phyloP scores from a whole-genome alignment of 2,329 filamentous ascomycete species.

The Helminthosporium solani region DNA sequence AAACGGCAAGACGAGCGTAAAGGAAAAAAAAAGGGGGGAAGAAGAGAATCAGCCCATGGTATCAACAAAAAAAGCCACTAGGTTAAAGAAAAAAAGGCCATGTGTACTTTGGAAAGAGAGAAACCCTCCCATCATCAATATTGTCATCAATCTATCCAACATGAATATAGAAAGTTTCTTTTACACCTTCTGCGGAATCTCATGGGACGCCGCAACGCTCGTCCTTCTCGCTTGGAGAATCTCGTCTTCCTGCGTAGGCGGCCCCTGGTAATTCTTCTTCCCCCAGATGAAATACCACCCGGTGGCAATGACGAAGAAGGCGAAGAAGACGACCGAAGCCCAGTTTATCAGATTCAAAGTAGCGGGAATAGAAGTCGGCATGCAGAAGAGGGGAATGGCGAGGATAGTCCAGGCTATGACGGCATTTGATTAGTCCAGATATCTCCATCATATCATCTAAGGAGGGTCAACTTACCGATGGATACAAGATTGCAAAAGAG shows the following conservation, averaged over 20 bases:
- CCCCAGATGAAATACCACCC: constrained; percentile 71
- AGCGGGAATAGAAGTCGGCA: constrained; percentile 66
- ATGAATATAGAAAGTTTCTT: too few relatives aligned
- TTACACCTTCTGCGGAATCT: background rate
- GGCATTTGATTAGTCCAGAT: constrained; percentile 13
- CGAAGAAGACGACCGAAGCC: constrained; percentile 71
- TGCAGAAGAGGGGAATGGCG: constrained; percentile 72
- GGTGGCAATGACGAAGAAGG: constrained; percentile 60
- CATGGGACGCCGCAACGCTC: constrained; percentile 28
- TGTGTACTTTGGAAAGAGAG: too few relatives aligned
- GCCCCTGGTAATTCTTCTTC: constrained; percentile 66
- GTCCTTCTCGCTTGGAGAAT: constrained; percentile 34
- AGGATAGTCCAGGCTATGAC: constrained; percentile 60
- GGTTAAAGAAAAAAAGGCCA: too few relatives aligned
- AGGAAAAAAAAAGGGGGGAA: too few relatives aligned
- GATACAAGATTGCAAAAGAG: constrained; percentile 63
- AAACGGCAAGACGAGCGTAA: too few relatives aligned
- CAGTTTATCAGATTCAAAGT: constrained; percentile 66
- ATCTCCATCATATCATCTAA: background rate
- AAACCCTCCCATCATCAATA: too few relatives aligned
- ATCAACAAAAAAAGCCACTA: too few relatives aligned
- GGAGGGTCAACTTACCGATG: constrained; percentile 58
- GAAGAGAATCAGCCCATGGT: too few relatives aligned
- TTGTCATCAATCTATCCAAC: too few relatives aligned
- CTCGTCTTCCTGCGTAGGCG: constrained; percentile 45